phyloP scores from a whole-genome alignment of 345 rosid species.

The Angophora floribunda region DNA sequence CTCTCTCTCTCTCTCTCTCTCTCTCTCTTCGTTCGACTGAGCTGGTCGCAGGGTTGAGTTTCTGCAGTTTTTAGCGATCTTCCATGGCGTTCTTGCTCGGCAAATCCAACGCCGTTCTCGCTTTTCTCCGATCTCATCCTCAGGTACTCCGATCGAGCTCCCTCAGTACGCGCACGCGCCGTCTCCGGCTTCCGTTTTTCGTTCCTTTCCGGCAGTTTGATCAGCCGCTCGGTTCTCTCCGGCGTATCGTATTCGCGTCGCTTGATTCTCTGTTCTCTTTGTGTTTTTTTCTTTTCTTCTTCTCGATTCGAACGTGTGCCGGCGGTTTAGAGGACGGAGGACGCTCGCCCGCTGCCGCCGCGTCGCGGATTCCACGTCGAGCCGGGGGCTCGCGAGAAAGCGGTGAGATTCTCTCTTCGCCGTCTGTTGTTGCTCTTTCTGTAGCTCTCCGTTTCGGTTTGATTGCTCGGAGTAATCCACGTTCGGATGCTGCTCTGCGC shows the following conservation, averaged over 20 bases:
- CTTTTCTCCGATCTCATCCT: slow-evolving; percentile 47
- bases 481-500: neutral
- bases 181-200: neutral
- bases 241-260: neutral
- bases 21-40: neutral
- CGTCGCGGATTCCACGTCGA: slow-evolving; percentile 73
- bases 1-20: neutral
- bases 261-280: neutral
- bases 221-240: neutral
- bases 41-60: neutral
- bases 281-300: neutral
- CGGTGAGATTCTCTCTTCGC: slow-evolving; percentile 35
- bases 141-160: slow-evolving; percentile 31
- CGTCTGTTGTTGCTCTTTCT: neutral
- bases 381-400: slow-evolving; percentile 83
- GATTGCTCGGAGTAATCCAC: neutral
- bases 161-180: neutral
- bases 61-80: neutral
- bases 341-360: slow-evolving; percentile 20
- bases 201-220: neutral
- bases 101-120: slow-evolving; percentile 24
- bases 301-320: neutral
- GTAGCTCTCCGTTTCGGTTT: neutral
- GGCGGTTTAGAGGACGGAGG: slow-evolving; percentile 23
- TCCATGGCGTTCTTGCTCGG: slow-evolving; percentile 60